Percentiles rank a stretch among this genome's conserved stretches.
phyloP scores from a whole-genome alignment of 2,329 filamentous ascomycete genomes.

The Aspergillus tubingensis region DNA sequence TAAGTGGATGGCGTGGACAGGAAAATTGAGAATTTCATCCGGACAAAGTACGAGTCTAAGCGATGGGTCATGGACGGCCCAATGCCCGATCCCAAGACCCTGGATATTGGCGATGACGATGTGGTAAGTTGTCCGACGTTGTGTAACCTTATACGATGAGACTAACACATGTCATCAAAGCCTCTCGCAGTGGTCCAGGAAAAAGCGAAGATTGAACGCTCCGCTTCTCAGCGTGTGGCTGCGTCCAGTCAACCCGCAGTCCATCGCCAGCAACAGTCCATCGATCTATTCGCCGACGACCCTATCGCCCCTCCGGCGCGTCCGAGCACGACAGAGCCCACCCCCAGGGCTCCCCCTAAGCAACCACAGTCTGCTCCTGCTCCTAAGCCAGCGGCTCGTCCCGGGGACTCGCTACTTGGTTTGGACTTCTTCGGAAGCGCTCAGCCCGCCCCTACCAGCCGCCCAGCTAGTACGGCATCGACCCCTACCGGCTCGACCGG shows the following conservation, averaged over 20 bases:
- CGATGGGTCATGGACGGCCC: slow-evolving; percentile 98
- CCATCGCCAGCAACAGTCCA: slow-evolving; percentile 51
- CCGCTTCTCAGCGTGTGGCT: slow-evolving; percentile 55
- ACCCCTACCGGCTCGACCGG: slow-evolving; percentile 57
- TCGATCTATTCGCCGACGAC: slow-evolving; percentile 82
- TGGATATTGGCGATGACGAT: slow-evolving; percentile 89
- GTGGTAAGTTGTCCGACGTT: slow-evolving; percentile 55
- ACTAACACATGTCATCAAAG: slow-evolving; percentile 38
- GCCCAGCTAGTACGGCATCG: slow-evolving; percentile 78
- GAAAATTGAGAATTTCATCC: slow-evolving; percentile 99
- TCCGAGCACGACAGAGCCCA: slow-evolving; percentile 71
- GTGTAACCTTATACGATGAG: background rate
- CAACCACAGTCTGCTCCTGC: slow-evolving; percentile 59
- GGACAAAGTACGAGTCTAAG: slow-evolving; percentile 98
- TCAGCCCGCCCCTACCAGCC: slow-evolving; percentile 66
- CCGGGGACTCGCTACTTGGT: slow-evolving; percentile 82
- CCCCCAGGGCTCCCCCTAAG: slow-evolving; percentile 62
- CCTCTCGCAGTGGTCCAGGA: slow-evolving; percentile 69
- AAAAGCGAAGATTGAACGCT: slow-evolving; percentile 67
- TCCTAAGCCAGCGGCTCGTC: slow-evolving; percentile 59
- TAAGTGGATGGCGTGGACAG: slow-evolving; percentile 34
- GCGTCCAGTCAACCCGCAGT: slow-evolving; percentile 48
- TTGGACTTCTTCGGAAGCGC: slow-evolving; percentile 85
- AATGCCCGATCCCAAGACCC: slow-evolving; percentile 85
- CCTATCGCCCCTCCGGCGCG: slow-evolving; percentile 64